Evolutionary conservation across 305 asterid species (phyloP).

Genomic region (Fraxinus sp.): DNA sequence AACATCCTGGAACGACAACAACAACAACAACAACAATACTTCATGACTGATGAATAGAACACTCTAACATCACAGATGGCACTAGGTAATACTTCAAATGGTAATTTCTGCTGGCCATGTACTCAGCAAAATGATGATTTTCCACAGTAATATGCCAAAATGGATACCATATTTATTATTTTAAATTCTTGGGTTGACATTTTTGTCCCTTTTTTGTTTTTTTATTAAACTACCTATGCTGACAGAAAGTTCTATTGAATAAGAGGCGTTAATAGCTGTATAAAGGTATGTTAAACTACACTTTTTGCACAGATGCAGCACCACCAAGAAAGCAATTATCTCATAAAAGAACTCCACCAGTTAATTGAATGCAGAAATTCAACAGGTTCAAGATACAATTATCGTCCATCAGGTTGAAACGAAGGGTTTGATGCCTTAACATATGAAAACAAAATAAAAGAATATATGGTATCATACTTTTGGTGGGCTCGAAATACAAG

Average conservation of each 20-base stretch:
- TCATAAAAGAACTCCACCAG: not conserved
- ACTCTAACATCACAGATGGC: slow-evolving; percentile 6
- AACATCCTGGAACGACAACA: slow-evolving; percentile 72
- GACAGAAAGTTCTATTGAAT: not conserved
- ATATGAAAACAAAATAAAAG: not conserved
- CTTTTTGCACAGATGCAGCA: not conserved
- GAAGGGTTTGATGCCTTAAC: not conserved
- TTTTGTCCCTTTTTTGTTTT: slow-evolving; percentile 1
- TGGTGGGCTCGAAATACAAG: not conserved
- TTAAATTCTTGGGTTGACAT: not conserved
- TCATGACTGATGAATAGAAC: not conserved
- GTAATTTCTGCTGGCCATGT: not conserved
- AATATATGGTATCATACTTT: not conserved
- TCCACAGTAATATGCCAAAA: not conserved
- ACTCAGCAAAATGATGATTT: not conserved
- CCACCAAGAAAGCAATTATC: slow-evolving; percentile 1
- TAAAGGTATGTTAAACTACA: not conserved
- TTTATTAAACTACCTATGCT: slow-evolving; percentile 7
- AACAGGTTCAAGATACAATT: not conserved
- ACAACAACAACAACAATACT: slow-evolving; percentile 13
- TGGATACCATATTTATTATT: not conserved
- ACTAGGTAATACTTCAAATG: not conserved
- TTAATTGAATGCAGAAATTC: not conserved
- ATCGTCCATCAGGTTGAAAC: not conserved
- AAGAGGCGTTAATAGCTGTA: not conserved